Evolutionary conservation across 257 asterid species (phyloP).

Genomic region (Paraleonurus japonicus): DNA sequence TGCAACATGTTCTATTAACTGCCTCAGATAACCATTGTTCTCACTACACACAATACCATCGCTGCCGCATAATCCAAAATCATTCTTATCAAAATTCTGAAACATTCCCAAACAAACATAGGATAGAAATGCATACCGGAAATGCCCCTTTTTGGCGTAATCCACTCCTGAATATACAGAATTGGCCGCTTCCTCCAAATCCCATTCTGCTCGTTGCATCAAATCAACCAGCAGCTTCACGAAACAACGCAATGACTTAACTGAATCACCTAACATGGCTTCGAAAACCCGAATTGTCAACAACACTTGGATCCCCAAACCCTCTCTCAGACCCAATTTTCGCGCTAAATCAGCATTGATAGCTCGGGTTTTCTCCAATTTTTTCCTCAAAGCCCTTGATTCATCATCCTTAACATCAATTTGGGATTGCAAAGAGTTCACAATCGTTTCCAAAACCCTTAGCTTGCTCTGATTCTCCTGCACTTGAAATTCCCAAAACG

Average conservation of each 20-base stretch:
- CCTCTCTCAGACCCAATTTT: constrained; percentile 45
- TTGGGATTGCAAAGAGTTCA: constrained; percentile 69
- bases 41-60: no score
- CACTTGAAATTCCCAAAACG: constrained; percentile 77
- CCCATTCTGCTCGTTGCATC: constrained; percentile 83
- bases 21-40: constrained; percentile 40
- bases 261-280: constrained; percentile 71
- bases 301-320: constrained; percentile 47
- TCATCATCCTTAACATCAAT: constrained; percentile 84
- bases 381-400: constrained; percentile 57
- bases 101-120: constrained; percentile 76
- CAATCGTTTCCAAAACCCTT: constrained; percentile 81
- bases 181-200: constrained; percentile 72
- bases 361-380: constrained; percentile 44
- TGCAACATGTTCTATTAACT: constrained; percentile 68
- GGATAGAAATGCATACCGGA: constrained; percentile 68
- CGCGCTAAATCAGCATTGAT: constrained; percentile 42
- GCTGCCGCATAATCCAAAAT: constrained; percentile 48
- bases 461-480: constrained; percentile 99
- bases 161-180: constrained; percentile 54
- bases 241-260: constrained; percentile 57
- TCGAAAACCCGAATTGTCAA: constrained; percentile 78
- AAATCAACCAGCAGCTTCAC: constrained; percentile 68
- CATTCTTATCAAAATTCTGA: constrained; percentile 64
- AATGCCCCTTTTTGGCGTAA: constrained; percentile 61